Evolutionary conservation across 2,329 filamentous ascomycete species (phyloP).

Genomic region (Colletotrichum graminicola): DNA sequence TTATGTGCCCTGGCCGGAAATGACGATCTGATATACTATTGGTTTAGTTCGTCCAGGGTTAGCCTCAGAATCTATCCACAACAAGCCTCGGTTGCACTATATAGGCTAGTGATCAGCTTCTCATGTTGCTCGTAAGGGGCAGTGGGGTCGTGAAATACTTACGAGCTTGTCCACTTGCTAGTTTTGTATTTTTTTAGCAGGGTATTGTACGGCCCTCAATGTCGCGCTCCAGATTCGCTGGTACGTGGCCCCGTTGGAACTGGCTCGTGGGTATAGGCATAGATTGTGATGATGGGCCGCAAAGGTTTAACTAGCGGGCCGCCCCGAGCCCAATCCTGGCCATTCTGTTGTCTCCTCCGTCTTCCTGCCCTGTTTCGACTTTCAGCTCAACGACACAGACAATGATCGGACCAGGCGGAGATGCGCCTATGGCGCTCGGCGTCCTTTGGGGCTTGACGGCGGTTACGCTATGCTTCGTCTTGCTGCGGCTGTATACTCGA

Average conservation of each 20-base stretch:
- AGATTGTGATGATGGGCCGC: conserved; percentile 20
- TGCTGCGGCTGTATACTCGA: conserved; percentile 54
- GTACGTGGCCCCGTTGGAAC: conserved; percentile 6
- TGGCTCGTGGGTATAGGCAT: conserved; percentile 18
- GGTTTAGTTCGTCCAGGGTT: conserved; percentile 24
- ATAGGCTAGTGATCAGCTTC: conserved; percentile 30
- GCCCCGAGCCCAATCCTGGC: conserved; percentile 8
- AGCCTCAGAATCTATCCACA: conserved; percentile 17
- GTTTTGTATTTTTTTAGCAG: conserved; percentile 2
- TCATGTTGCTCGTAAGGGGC: conserved; percentile 20
- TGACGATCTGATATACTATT: conserved; percentile 20
- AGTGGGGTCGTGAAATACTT: conserved; percentile 13
- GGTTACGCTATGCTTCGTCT: conserved; percentile 48
- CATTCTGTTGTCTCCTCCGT: conserved; percentile 9
- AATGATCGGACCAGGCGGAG: conserved; percentile 41
- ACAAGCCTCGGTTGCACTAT: not conserved
- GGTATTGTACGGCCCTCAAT: conserved; percentile 8
- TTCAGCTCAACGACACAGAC: conserved; percentile 18
- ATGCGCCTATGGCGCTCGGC: conserved; percentile 39
- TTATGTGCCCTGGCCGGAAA: conserved; percentile 3
- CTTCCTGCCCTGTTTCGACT: conserved; percentile 4
- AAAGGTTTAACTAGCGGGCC: conserved; percentile 21
- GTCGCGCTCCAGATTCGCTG: conserved; percentile 16
- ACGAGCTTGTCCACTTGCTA: conserved; percentile 15
- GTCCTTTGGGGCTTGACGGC: conserved; percentile 49